These are phyloP conservation scores for Kodamaea neixiangensis DNA, from an alignment of 805 yeast genomes.

Conservation along the genomic window DNA sequence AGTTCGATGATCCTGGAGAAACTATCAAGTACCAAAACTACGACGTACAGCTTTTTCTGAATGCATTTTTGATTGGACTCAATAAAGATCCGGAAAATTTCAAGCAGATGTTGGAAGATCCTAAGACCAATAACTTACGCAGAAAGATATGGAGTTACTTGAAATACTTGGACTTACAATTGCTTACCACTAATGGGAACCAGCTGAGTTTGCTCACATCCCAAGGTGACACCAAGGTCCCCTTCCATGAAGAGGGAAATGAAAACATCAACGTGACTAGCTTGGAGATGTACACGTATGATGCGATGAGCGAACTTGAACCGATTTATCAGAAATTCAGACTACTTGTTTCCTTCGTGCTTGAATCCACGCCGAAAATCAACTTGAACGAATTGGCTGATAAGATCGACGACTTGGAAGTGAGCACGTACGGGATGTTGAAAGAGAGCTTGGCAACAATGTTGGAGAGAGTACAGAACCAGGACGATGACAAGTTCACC, in stretches of 20 bases:
- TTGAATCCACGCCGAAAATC: slow-evolving; percentile 41
- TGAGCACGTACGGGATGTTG: slow-evolving; percentile 21
- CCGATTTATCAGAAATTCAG: slow-evolving; percentile 17
- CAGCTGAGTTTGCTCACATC: slow-evolving; percentile 41
- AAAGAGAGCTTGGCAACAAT: slow-evolving; percentile 1
- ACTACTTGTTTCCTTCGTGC: slow-evolving; percentile 36
- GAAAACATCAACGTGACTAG: slow-evolving; percentile 26
- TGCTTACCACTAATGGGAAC: slow-evolving; percentile 49
- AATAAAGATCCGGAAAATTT: slow-evolving; percentile 36
- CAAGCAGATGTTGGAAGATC: slow-evolving; percentile 24
- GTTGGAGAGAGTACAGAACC: slow-evolving; percentile 5
- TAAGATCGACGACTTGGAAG: slow-evolving; percentile 38
- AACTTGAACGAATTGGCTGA: slow-evolving; percentile 38
- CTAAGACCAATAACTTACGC: slow-evolving; percentile 43
- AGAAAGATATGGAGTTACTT: slow-evolving; percentile 60
- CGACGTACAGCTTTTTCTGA: slow-evolving; percentile 24
- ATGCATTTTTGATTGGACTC: slow-evolving; percentile 38
- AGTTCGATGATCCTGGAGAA: slow-evolving; percentile 12
- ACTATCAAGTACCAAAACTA: neutral
- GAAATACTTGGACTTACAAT: slow-evolving; percentile 45
- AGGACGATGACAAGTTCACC: slow-evolving; percentile 6
- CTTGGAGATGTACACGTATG: slow-evolving; percentile 4
- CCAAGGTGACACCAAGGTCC: slow-evolving; percentile 53
- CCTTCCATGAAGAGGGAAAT: slow-evolving; percentile 37
- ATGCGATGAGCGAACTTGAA: slow-evolving; percentile 1